Evolutionary conservation across 371 early-diverging fungal species (phyloP).

Genomic region (Dichotomocladium elegans): DNA sequence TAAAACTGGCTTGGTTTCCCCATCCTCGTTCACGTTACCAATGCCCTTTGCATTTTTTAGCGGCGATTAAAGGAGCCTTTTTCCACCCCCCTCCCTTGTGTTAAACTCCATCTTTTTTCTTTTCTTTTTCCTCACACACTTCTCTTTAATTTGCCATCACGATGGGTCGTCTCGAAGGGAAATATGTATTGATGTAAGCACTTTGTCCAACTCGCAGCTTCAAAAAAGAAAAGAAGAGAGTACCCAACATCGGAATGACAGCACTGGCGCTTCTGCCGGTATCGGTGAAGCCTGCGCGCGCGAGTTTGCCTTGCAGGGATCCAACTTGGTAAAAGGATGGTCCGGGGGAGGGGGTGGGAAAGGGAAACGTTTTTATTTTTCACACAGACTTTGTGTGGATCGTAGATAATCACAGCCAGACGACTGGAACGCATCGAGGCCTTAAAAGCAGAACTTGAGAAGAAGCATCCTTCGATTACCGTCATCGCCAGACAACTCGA

Average conservation of each 20-base stretch:
- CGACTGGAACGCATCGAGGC: slow-evolving; percentile 65
- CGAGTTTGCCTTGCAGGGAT: slow-evolving; percentile 81
- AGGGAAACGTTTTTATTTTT: not conserved
- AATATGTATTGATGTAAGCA: slow-evolving; percentile 51
- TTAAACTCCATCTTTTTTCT: not conserved
- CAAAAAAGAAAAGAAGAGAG: too few species aligned
- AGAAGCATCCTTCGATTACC: slow-evolving; percentile 47
- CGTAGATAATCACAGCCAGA: slow-evolving; percentile 75
- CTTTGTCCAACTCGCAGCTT: too few species aligned
- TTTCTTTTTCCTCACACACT: not conserved
- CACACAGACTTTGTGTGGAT: not conserved
- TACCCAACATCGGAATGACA: slow-evolving; percentile 11
- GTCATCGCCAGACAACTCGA: slow-evolving; percentile 72
- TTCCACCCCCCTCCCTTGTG: too few species aligned
- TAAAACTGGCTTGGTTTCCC: too few species aligned
- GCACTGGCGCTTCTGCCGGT: slow-evolving; percentile 93
- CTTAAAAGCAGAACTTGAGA: slow-evolving; percentile 51
- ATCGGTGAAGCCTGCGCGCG: slow-evolving; percentile 86
- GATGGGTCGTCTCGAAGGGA: slow-evolving; percentile 42
- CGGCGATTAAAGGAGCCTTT: too few species aligned
- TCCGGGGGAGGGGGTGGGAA: too few species aligned
- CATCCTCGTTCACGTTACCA: too few species aligned
- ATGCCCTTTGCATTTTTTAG: too few species aligned
- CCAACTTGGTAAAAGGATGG: slow-evolving; percentile 78
- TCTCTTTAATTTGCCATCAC: too few species aligned